Percentiles rank a stretch among this genome's conserved stretches.
Evolutionary conservation across 306 rosid genomes (phyloP).

Genomic region (Vicia villosa): DNA sequence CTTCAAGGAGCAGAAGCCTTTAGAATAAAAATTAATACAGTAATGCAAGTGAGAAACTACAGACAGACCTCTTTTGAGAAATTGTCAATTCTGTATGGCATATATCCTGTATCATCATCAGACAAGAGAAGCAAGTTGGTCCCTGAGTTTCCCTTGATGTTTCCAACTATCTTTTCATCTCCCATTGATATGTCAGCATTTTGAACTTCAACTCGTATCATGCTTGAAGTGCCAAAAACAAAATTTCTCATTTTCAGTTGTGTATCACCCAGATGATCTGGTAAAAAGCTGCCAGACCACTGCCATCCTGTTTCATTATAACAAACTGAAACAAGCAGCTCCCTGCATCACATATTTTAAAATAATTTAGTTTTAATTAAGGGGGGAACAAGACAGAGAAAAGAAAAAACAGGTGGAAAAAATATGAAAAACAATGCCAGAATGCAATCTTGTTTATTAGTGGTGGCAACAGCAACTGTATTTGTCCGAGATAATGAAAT

Average conservation of each 20-base stretch:
- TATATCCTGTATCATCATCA: constrained; percentile 91
- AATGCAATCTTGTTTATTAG: constrained; percentile 3
- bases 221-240: constrained; percentile 66
- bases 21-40: constrained; percentile 11
- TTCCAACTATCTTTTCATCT: constrained; percentile 82
- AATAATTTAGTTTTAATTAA: constrained; percentile 28
- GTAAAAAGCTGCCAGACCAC: constrained; percentile 97
- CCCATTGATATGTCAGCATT: constrained; percentile 86
- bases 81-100: constrained; percentile 97
- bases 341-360: constrained; percentile 58
- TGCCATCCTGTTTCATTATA: constrained; percentile 95
- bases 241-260: constrained; percentile 86
- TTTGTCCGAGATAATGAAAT: neutral
- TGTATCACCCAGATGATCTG: constrained; percentile 90
- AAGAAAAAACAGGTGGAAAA: neutral
- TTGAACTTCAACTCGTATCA: constrained; percentile 92
- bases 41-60: constrained; percentile 26
- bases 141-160: constrained; percentile 84
- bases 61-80: constrained; percentile 88
- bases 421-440: constrained; percentile 4
- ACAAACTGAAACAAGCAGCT: constrained; percentile 77
- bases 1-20: constrained; percentile 19
- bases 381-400: constrained; percentile 10
- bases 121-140: constrained; percentile 92
- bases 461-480: constrained; percentile 1